phyloP scores from a whole-genome alignment of 495 filamentous ascomycete genomes.

The Podospora bellae-mahoneyi region DNA sequence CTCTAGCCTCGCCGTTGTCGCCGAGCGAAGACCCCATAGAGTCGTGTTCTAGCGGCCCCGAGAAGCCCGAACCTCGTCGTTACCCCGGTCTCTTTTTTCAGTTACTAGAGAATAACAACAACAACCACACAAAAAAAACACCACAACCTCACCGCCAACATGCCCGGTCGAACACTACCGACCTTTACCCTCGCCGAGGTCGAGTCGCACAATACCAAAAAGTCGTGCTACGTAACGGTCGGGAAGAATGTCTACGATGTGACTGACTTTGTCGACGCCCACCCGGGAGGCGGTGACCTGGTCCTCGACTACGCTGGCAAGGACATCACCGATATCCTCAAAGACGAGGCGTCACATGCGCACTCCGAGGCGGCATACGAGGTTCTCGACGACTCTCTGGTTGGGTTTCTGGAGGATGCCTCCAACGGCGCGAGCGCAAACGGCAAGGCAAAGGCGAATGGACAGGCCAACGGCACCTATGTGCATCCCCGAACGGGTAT shows the following conservation, averaged over 20 bases:
- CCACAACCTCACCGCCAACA: constrained; percentile 1
- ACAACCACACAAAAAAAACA: background rate
- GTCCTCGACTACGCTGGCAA: constrained; percentile 88
- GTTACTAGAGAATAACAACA: background rate
- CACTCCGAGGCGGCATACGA: constrained; percentile 93
- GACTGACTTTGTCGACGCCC: constrained; percentile 79
- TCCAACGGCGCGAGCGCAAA: constrained; percentile 39
- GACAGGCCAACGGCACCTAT: constrained; percentile 34
- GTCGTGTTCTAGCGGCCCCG: constrained; percentile 4
- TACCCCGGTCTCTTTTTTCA: background rate
- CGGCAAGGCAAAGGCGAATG: constrained; percentile 27
- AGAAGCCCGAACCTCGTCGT: constrained; percentile 2
- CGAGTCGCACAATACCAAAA: constrained; percentile 68
- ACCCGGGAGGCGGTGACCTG: constrained; percentile 87
- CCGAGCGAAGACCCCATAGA: background rate
- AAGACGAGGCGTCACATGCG: constrained; percentile 74
- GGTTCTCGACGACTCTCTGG: constrained; percentile 70
- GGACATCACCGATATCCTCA: constrained; percentile 78
- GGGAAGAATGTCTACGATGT: constrained; percentile 92
- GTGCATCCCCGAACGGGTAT: constrained; percentile 78
- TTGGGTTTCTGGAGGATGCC: constrained; percentile 66
- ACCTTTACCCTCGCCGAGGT: constrained; percentile 77
- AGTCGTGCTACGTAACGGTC: constrained; percentile 91
- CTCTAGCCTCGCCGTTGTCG: background rate
- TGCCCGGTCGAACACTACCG: constrained; percentile 59